Evolutionary conservation across 2,329 filamentous ascomycete genomes (phyloP), one percentile per base, ranked within the genome.

Genomic region (Colletotrichum godetiae): DNA sequence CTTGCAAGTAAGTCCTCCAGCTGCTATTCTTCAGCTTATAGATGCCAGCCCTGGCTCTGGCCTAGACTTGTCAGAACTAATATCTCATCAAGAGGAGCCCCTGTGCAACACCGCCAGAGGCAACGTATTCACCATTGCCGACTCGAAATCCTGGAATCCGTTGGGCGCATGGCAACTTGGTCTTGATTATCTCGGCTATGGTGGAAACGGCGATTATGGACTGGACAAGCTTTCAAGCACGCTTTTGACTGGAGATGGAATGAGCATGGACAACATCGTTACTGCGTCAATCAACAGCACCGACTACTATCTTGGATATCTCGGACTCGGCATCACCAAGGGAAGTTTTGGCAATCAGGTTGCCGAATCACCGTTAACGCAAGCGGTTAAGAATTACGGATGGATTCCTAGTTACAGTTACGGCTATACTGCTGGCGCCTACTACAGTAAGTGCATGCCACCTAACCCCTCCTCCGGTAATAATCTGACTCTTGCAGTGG

Each of bases 391-490:
- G 78, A 81, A 86, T 12, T 86, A 88, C 69, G 88, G 88, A 10
- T 84, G 83, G 70, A 93, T 95, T 60, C 91, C 92, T 1, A 94
- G 93, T 79, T 86, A 94, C 74, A 93, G 92, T 55, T 95, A 93
- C 79, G 92, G 92, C 64, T 95, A 92, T 80, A 95, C 93, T 4
- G 93, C 93, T 53, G 93, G 93, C 19, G 92, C 92, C n/a, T 88
- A 88, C 74, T 95, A 95, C 78, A 87, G 91, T 92, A 83, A 80
- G 88, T 81, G 13, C 8, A n/a, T 33, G 24, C 27, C 27, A 29
- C 27, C 27, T 22, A 22, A 57, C 10, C 62, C 63, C 75, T 79
- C 31, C 78, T 63, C 6, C 7, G 7, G 29, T 74, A 66, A 82
- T 80, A 78, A 68, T 82, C 68, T 72, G 42, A 67, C 56, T 70